Percentiles rank a stretch among this genome's conserved stretches.
These are phyloP conservation scores for Ophiostoma perfectum DNA, from an alignment of 2,329 filamentous ascomycete species.

Conservation along the genomic window DNA sequence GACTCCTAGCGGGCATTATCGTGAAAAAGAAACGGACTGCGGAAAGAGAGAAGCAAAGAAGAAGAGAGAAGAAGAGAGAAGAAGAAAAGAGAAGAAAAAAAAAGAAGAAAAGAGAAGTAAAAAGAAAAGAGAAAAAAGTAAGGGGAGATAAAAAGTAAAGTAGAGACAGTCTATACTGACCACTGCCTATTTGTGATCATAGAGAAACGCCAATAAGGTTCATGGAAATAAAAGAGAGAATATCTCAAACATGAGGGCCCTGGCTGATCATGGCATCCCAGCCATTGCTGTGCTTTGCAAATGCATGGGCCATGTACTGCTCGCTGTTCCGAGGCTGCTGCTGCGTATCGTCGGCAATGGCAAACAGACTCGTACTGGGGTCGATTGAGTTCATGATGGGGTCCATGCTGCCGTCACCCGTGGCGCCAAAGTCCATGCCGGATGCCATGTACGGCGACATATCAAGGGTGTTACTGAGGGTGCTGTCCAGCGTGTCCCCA, in stretches of 20 bases:
- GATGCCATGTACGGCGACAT: slow-evolving; percentile 10
- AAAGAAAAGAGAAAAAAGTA: neutral
- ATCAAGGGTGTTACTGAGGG: neutral
- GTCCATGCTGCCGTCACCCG: neutral
- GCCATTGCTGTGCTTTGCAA: slow-evolving; percentile 13
- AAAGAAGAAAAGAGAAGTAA: neutral
- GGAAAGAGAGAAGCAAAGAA: neutral
- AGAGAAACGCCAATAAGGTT: too few relatives aligned
- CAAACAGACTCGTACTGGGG: slow-evolving; percentile 4
- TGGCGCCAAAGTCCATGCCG: neutral
- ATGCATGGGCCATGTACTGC: neutral
- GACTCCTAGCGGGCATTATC: neutral
- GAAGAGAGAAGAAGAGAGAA: neutral
- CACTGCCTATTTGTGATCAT: too few relatives aligned
- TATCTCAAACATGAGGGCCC: neutral
- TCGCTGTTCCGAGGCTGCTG: neutral
- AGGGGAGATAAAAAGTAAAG: neutral
- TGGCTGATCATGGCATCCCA: slow-evolving; percentile 11
- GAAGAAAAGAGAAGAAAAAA: neutral
- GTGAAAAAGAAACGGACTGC: neutral
- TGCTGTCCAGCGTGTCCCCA: neutral
- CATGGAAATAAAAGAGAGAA: neutral
- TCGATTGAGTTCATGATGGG: neutral
- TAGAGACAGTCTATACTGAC: too few relatives aligned
- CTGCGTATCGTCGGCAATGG: neutral